Evolutionary conservation across 345 rosid species (phyloP), one percentile per base, ranked within the genome.

Genomic region (Barbarea vulgaris): DNA sequence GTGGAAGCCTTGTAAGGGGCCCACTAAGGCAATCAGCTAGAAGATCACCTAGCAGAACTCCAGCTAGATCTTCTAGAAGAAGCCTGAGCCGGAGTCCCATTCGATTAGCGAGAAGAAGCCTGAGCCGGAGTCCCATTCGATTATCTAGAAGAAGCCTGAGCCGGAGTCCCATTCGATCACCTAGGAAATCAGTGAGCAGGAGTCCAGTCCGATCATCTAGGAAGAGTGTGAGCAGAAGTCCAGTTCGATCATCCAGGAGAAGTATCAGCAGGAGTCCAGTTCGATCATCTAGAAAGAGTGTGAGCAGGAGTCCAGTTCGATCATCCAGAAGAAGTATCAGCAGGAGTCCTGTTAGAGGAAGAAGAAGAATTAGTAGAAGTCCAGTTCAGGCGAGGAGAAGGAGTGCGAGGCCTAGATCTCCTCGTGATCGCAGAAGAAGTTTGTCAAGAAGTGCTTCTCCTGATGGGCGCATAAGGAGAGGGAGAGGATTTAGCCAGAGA

Each of bases 401-500:
- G 81, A 81, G 62, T 66, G 48, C 44, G 55, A 88, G 83, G 77
- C 84, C 58, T 25, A 84, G 92, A 81, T 87, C 95, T 53, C 96
- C 96, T 67, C 83, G 64, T 61, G 85, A 30, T 39, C 88, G 87
- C n/a, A 77, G 78, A 63, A 82, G 91, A 87, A 87, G 96, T 84
- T 76, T 82, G 75, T 90, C 98, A 24, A 90, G 92, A 81, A 94
- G 98, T 36, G 83, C 71, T 74, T 88, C 98, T 8, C 98, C 96
- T 5, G 87, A 80, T 80, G 89, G 85, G 82, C 96, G 96, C 39
- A 85, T 92, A 44, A 87, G 90, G 79, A 90, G 99, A 77, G 99
- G 99, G 4, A 84, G 99, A 31, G 99, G 99, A 52, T 89, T 95
- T 73, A 93, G 98, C 76, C 85, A 90, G 72, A 85, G 91, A 34